A percentile compares a stretch with the other conserved stretches of the same genome.
phyloP scores from a whole-genome alignment of 805 yeast species.

The Yarrowia hollandica region DNA sequence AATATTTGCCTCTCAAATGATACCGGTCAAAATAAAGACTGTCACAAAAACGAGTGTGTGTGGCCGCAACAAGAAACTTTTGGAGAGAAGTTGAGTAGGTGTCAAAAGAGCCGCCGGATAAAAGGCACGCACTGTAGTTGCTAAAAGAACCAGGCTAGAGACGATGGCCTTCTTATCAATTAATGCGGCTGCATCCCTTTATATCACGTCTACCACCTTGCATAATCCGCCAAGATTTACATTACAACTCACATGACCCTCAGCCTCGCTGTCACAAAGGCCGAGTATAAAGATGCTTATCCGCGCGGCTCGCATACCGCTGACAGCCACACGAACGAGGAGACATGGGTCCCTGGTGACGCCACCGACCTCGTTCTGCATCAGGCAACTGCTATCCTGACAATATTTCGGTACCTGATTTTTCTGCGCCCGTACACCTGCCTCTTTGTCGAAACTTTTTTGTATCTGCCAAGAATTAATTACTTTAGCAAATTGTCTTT shows the following conservation, averaged over 20 bases:
- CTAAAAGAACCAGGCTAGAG: not conserved
- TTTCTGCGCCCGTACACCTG: not conserved
- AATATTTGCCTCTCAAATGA: no score
- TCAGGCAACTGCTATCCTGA: not conserved
- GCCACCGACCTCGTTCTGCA: not conserved
- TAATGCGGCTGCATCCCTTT: slow-evolving; percentile 4
- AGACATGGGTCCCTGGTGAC: not conserved
- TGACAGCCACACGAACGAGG: not conserved
- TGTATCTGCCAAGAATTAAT: slow-evolving; percentile 4
- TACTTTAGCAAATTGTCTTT: not conserved
- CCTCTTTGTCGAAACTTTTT: not conserved
- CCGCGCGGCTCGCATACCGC: not conserved
- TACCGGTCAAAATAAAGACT: no score
- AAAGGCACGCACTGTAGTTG: not conserved
- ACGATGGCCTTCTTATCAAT: not conserved
- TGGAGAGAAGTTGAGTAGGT: no score
- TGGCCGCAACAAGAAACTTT: no score
- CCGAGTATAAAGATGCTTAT: slow-evolving; percentile 21
- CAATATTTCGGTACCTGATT: slow-evolving; percentile 1
- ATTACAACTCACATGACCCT: slow-evolving; percentile 21
- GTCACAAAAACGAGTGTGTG: no score
- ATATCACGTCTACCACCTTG: slow-evolving; percentile 16
- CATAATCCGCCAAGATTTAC: slow-evolving; percentile 28
- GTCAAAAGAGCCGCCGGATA: not conserved
- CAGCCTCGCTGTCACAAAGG: slow-evolving; percentile 17